A percentile compares a stretch with the other conserved stretches of the same genome.
phyloP scores from a whole-genome alignment of 2,329 filamentous ascomycete genomes.

The Aspergillus flavus region DNA sequence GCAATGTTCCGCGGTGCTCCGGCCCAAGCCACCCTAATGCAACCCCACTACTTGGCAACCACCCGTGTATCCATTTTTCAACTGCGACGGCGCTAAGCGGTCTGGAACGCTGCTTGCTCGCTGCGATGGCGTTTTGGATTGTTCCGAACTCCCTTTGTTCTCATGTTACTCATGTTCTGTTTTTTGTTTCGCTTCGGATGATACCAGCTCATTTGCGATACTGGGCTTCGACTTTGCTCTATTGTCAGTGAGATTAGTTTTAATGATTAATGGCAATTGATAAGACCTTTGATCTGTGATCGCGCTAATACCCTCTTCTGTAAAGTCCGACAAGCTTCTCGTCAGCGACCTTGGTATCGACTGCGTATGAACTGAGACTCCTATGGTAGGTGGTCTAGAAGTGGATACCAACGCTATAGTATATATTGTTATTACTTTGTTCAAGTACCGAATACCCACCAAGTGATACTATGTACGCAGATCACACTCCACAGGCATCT shows the following conservation, averaged over 20 bases:
- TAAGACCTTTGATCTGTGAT: constrained; percentile 23
- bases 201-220: constrained; percentile 42
- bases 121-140: constrained; percentile 19
- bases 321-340: neutral
- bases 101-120: constrained; percentile 13
- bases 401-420: neutral
- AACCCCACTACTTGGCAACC: constrained; percentile 29
- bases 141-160: constrained; percentile 18
- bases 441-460: neutral
- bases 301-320: neutral
- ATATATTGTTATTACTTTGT: neutral
- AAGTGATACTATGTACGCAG: neutral
- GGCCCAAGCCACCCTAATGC: constrained; percentile 30
- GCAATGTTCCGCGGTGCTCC: constrained; percentile 33
- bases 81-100: constrained; percentile 17
- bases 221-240: constrained; percentile 29
- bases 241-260: constrained; percentile 29
- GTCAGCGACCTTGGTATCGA: neutral
- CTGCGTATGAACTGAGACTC: neutral
- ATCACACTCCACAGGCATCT: neutral
- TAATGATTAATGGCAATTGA: constrained; percentile 36
- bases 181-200: constrained; percentile 32
- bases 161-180: constrained; percentile 22
- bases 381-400: neutral
- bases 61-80: constrained; percentile 18